These are phyloP conservation scores for Monosporascus sp. DNA, from an alignment of 2,329 filamentous ascomycete species.

Conservation along the genomic window DNA sequence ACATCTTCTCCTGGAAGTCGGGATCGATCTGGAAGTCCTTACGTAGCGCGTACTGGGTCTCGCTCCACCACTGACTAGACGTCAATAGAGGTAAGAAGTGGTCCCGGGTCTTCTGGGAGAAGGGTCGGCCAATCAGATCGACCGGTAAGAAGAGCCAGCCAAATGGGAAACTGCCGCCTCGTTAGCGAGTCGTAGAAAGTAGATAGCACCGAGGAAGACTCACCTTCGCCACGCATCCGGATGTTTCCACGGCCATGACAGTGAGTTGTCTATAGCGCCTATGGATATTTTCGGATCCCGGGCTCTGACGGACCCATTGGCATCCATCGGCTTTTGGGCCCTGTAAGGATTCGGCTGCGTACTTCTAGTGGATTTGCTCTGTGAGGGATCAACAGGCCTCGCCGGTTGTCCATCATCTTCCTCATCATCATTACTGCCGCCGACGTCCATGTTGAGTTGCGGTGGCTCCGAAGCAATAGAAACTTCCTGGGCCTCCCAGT, in stretches of 20 bases:
- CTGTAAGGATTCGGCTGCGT: slow-evolving; percentile 61
- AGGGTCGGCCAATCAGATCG: slow-evolving; percentile 90
- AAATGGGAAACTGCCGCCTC: slow-evolving; percentile 74
- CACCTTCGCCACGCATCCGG: slow-evolving; percentile 76
- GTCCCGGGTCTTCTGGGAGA: slow-evolving; percentile 86
- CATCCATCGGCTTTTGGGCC: slow-evolving; percentile 78
- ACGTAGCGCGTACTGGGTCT: slow-evolving; percentile 82
- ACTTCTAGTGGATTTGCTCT: slow-evolving; percentile 32
- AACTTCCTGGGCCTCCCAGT: slow-evolving; percentile 76
- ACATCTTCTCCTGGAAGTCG: slow-evolving; percentile 98
- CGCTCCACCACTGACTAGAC: slow-evolving; percentile 93
- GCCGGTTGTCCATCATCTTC: slow-evolving; percentile 36
- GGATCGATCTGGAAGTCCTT: slow-evolving; percentile 85
- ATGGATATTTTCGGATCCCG: slow-evolving; percentile 61
- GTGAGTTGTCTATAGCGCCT: slow-evolving; percentile 93
- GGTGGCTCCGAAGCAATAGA: slow-evolving; percentile 80
- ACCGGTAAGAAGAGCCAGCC: slow-evolving; percentile 98
- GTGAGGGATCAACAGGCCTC: slow-evolving; percentile 53
- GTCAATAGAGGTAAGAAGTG: slow-evolving; percentile 96
- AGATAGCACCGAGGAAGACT: slow-evolving; percentile 3
- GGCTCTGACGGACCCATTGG: slow-evolving; percentile 47
- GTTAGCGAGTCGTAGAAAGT: background rate
- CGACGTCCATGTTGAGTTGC: slow-evolving; percentile 57
- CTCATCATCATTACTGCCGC: slow-evolving; percentile 37
- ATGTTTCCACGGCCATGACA: slow-evolving; percentile 99